These are phyloP conservation scores for Phytophthora palmivora DNA, from an alignment of 352 stramenopile species.

Conservation along the genomic window DNA sequence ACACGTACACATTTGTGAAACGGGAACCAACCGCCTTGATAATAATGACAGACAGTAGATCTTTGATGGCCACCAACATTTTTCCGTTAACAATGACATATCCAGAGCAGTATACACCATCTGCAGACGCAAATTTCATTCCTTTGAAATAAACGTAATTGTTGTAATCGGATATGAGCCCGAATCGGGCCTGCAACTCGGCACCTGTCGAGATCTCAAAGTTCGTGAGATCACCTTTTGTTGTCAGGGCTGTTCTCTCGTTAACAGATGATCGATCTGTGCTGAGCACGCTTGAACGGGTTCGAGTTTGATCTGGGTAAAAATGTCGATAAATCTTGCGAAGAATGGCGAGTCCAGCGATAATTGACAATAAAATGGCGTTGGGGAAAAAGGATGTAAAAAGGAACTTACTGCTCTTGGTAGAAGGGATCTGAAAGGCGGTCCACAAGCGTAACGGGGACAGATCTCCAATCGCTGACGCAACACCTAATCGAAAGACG, in stretches of 20 bases:
- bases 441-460: conserved; percentile 34
- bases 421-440: conserved; percentile 22
- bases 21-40: conserved; percentile 38
- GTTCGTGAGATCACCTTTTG: conserved; percentile 35
- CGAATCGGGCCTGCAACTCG: conserved; percentile 34
- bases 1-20: conserved; percentile 45
- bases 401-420: conserved; percentile 23
- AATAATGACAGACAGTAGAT: conserved; percentile 33
- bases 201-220: conserved; percentile 44
- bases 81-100: conserved; percentile 53
- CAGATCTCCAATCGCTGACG: conserved; percentile 12
- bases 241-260: conserved; percentile 10
- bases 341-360: conserved; percentile 26
- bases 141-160: conserved; percentile 53
- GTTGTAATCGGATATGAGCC: conserved; percentile 47
- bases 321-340: conserved; percentile 33
- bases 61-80: conserved; percentile 38
- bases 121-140: conserved; percentile 47
- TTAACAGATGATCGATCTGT: conserved; percentile 20
- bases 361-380: conserved; percentile 29
- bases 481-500: conserved; percentile 26
- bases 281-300: conserved; percentile 11
- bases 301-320: conserved; percentile 24
- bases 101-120: conserved; percentile 48
- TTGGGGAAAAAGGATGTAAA: conserved; percentile 26